These are phyloP conservation scores for Ophiosphaerella herpotricha DNA, from an alignment of 2,329 filamentous ascomycete genomes.

Conservation along the genomic window DNA sequence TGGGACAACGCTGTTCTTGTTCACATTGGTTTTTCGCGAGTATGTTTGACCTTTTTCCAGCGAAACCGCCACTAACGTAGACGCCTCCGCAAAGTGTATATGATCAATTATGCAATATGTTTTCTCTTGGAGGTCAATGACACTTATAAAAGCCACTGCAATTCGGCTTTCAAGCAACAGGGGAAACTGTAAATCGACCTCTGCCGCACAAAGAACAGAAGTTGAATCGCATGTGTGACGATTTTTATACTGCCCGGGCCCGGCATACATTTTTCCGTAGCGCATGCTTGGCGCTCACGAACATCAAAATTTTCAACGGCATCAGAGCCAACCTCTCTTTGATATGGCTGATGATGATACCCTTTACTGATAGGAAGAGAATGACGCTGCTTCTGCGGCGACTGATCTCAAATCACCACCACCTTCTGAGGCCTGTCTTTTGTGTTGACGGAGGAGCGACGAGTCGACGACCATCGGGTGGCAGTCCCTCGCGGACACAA, in stretches of 20 bases:
- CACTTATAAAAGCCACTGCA: constrained; percentile 64
- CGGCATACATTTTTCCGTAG: constrained; percentile 7
- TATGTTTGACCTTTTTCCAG: constrained; percentile 61
- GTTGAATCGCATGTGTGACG: constrained; percentile 25
- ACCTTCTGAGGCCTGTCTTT: constrained; percentile 24
- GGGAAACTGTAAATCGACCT: constrained; percentile 69
- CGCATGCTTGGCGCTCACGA: constrained; percentile 1
- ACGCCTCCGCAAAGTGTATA: constrained; percentile 48
- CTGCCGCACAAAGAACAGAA: constrained; percentile 79
- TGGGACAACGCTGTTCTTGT: too few species aligned
- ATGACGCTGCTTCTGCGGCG: constrained; percentile 32
- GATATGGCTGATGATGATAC: constrained; percentile 45
- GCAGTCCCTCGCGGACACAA: constrained; percentile 7
- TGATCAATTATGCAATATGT: constrained; percentile 71
- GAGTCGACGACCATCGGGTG: constrained; percentile 7
- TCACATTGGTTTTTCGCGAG: background rate
- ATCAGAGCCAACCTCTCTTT: background rate
- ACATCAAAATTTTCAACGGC: constrained; percentile 6
- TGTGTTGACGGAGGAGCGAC: background rate
- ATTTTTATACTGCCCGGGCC: constrained; percentile 26
- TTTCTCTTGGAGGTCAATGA: constrained; percentile 76
- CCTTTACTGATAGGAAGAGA: constrained; percentile 48
- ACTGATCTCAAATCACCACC: constrained; percentile 23
- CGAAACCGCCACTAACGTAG: constrained; percentile 40
- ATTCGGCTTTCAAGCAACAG: constrained; percentile 72